A percentile compares a stretch with the other conserved stretches of the same genome.
Conservation (phyloP, 1,284 basidiomycete species). For the Ceratorhiza oryzae-sativae region DNA sequence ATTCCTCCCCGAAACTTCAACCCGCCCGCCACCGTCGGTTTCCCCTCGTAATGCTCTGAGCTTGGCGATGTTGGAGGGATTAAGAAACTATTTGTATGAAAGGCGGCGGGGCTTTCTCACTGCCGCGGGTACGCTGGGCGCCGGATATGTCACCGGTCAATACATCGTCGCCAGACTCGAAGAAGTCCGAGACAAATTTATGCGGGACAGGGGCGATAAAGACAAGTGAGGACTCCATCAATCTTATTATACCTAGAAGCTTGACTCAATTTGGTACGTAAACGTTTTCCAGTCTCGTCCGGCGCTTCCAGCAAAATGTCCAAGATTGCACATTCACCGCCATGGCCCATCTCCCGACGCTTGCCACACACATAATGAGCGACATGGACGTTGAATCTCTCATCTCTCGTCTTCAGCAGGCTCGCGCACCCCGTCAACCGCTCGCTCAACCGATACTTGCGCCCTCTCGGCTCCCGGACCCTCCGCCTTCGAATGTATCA, state of each 20-base stretch:
- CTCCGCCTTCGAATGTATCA: constrained; percentile 37
- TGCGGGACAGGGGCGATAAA: constrained; percentile 69
- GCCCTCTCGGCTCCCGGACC: constrained; percentile 23
- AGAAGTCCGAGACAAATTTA: constrained; percentile 71
- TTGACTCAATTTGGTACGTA: background rate
- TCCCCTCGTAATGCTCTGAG: constrained; percentile 16
- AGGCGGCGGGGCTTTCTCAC: constrained; percentile 57
- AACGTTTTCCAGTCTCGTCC: constrained; percentile 9
- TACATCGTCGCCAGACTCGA: constrained; percentile 73
- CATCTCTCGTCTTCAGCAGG: constrained; percentile 70
- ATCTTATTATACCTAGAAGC: background rate
- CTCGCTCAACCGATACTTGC: constrained; percentile 23
- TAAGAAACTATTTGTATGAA: constrained; percentile 59
- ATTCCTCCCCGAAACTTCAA: constrained; percentile 7
- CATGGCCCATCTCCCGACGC: constrained; percentile 78
- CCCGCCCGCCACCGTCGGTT: constrained; percentile 13
- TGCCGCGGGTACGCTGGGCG: constrained; percentile 61
- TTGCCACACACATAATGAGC: constrained; percentile 73
- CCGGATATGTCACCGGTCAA: constrained; percentile 69
- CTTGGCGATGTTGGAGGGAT: constrained; percentile 52
- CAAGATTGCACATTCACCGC: constrained; percentile 84
- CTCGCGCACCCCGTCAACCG: constrained; percentile 34
- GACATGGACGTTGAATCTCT: constrained; percentile 85
- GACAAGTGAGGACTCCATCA: constrained; percentile 67
- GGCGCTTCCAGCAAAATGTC: constrained; percentile 80